phyloP scores from a whole-genome alignment of 441 rosid genomes.

The Gossypium schwendimanii region DNA sequence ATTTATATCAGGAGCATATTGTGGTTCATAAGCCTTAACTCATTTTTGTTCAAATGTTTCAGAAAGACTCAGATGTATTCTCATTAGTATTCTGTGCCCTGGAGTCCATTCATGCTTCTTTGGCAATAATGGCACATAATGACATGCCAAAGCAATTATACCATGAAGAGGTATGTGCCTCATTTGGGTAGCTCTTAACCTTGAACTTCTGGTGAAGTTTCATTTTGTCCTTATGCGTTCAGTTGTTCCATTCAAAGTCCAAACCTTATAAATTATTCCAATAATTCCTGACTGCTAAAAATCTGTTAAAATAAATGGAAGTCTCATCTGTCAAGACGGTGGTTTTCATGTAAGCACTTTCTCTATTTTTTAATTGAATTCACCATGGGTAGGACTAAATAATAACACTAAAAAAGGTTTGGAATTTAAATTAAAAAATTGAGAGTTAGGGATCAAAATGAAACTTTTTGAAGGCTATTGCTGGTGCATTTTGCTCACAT shows the following conservation, averaged over 20 bases:
- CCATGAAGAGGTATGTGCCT: slow-evolving; percentile 76
- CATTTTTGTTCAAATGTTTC: slow-evolving; percentile 23
- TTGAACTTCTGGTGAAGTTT: not conserved
- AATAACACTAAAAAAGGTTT: not conserved
- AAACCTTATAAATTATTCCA: not conserved
- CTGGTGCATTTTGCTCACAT: not conserved
- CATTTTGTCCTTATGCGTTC: not conserved
- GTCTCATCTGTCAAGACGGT: not conserved
- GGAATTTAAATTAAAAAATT: not conserved
- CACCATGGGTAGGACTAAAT: not conserved
- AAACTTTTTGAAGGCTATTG: not conserved
- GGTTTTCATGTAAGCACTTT: not conserved
- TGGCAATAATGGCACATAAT: slow-evolving; percentile 80
- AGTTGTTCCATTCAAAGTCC: not conserved
- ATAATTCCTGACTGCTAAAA: not conserved
- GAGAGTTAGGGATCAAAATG: not conserved
- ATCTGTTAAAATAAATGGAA: not conserved
- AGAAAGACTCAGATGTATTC: slow-evolving; percentile 72
- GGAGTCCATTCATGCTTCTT: slow-evolving; percentile 91
- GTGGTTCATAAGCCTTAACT: not conserved
- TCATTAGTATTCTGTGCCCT: slow-evolving; percentile 68
- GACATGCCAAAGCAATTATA: slow-evolving; percentile 95
- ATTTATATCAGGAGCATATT: not conserved
- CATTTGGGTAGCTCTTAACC: not conserved
- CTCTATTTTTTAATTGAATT: not conserved